These are phyloP conservation scores for Asclepias syriaca DNA, from an alignment of 257 asterid species.

Conservation along the genomic window DNA sequence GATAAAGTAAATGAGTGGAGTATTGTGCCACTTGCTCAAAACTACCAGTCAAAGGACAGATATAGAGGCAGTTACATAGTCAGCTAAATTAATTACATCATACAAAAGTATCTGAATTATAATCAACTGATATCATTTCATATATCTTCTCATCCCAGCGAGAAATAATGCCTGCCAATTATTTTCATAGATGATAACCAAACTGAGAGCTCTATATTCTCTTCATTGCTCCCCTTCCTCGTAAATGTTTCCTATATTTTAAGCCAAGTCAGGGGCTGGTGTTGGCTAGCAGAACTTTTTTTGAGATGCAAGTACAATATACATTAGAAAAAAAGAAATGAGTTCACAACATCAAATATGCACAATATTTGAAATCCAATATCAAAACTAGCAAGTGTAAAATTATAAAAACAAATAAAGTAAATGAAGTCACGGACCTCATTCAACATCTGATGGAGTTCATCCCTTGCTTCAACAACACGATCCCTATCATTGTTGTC, in stretches of 20 bases:
- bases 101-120: no score
- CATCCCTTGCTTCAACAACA: slow-evolving; percentile 44
- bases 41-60: no score
- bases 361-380: neutral
- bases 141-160: neutral
- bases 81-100: no score
- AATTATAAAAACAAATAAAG: neutral
- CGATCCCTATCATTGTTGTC: slow-evolving; percentile 44
- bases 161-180: neutral
- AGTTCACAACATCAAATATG: neutral
- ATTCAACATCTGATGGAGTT: slow-evolving; percentile 42
- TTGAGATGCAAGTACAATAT: neutral
- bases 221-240: neutral
- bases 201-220: neutral
- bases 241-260: neutral
- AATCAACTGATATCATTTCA: no score
- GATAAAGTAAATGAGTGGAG: no score
- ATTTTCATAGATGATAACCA: neutral
- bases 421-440: slow-evolving; percentile 19
- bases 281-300: neutral
- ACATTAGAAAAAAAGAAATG: neutral
- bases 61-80: no score
- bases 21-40: no score
- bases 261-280: neutral
- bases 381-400: neutral